Evolutionary conservation across 2,329 filamentous ascomycete genomes (phyloP).

Genomic region (Paraphoma chrysanthemicola): DNA sequence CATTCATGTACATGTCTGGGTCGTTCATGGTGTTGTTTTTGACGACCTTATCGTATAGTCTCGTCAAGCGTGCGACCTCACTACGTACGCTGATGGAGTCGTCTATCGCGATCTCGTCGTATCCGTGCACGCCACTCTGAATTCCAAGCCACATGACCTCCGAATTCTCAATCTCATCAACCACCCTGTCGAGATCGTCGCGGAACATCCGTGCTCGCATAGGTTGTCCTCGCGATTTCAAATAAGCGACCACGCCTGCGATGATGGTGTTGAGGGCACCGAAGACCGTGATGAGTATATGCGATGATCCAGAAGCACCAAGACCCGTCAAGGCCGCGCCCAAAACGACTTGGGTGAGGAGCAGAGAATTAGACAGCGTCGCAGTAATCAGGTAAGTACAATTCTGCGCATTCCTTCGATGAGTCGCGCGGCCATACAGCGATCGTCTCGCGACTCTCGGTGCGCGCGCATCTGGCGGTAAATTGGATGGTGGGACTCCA

Average conservation of each 20-base stretch:
- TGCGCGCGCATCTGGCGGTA: conserved; percentile 20
- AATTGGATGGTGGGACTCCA: conserved; percentile 42
- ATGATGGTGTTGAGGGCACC: conserved; percentile 52
- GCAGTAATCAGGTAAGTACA: conserved; percentile 47
- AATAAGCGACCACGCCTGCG: conserved; percentile 49
- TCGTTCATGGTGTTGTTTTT: conserved; percentile 29
- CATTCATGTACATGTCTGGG: conserved; percentile 18
- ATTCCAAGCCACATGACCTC: conserved; percentile 55
- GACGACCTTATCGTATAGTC: conserved; percentile 26
- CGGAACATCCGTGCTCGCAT: conserved; percentile 51
- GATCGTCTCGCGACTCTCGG: conserved; percentile 35
- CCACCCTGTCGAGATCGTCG: conserved; percentile 49
- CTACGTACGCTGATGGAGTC: conserved; percentile 50
- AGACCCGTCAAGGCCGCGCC: conserved; percentile 50
- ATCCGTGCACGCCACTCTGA: conserved; percentile 51
- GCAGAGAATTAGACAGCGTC: conserved; percentile 45
- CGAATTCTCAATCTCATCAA: conserved; percentile 52
- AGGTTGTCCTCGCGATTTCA: conserved; percentile 50
- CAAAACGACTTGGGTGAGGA: conserved; percentile 50
- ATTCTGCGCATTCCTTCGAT: conserved; percentile 39
- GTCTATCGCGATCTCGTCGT: conserved; percentile 55
- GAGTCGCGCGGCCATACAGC: conserved; percentile 46
- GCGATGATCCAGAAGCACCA: conserved; percentile 43
- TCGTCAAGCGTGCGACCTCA: conserved; percentile 26
- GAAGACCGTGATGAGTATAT: conserved; percentile 49